Evolutionary conservation across 805 yeast species (phyloP).

Genomic region (Schizosaccharomyces cryophilus): DNA sequence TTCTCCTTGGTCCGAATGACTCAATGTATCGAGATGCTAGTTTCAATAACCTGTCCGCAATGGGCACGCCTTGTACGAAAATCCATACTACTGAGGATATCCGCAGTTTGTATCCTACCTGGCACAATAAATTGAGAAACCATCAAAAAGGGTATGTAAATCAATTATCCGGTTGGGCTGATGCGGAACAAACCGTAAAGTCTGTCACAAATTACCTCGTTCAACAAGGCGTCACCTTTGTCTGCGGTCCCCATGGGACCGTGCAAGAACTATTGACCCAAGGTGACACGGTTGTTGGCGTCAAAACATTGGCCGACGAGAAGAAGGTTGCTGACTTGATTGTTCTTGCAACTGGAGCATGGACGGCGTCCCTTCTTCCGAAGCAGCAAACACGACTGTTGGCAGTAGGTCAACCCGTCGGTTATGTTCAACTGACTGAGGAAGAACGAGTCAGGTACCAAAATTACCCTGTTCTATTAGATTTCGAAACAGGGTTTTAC

Average conservation of each 20-base stretch:
- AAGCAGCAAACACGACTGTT: conserved; percentile 3
- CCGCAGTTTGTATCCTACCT: background rate
- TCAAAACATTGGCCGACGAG: conserved; percentile 2
- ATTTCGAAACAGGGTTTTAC: conserved; percentile 6
- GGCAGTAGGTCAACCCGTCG: conserved; percentile 10
- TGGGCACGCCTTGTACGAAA: background rate
- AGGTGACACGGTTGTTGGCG: background rate
- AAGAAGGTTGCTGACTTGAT: conserved; percentile 5
- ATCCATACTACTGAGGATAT: background rate
- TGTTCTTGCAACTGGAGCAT: conserved; percentile 9
- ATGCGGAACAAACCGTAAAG: conserved; percentile 7
- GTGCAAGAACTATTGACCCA: conserved; percentile 1
- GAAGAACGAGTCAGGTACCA: conserved; percentile 5
- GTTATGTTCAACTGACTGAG: conserved; percentile 7
- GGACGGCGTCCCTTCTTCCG: conserved; percentile 7
- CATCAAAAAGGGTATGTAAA: conserved; percentile 5
- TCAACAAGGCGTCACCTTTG: conserved; percentile 7
- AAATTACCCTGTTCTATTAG: conserved; percentile 8
- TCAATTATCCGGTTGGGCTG: conserved; percentile 10
- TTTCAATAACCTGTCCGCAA: background rate
- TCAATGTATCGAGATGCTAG: background rate
- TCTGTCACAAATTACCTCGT: conserved; percentile 4
- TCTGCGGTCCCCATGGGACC: conserved; percentile 3
- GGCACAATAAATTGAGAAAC: background rate
- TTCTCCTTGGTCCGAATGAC: background rate